Evolutionary conservation across 148 eudicot genomes (phyloP).

Genomic region (Rheum nobile): DNA sequence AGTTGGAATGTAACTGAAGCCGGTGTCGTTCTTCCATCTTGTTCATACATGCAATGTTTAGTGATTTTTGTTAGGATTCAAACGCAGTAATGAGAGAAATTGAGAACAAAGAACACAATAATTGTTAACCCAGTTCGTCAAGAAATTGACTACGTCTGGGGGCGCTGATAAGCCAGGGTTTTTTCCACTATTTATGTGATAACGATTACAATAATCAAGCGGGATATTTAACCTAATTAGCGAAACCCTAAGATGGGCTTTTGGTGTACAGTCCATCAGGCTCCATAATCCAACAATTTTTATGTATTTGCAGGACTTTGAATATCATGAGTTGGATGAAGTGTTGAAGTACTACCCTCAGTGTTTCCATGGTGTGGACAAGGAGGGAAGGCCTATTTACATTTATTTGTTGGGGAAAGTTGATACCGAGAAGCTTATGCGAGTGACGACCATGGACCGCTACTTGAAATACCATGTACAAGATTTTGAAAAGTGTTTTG

Average conservation of each 20-base stretch:
- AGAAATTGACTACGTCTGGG: no score
- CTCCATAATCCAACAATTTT: no score
- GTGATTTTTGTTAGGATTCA: no score
- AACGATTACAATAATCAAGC: no score
- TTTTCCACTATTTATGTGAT: no score
- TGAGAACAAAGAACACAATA: no score
- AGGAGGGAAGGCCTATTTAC: conserved; percentile 83
- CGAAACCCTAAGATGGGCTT: no score
- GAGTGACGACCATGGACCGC: conserved; percentile 73
- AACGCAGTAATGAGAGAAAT: no score
- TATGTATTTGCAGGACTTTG: conserved; percentile 48
- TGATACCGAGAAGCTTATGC: conserved; percentile 62
- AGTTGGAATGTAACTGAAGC: neutral
- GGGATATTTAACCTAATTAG: no score
- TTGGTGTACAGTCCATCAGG: no score
- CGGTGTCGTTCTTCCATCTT: neutral
- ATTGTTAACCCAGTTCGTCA: no score
- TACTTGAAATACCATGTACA: conserved; percentile 67
- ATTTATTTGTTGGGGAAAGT: conserved; percentile 73
- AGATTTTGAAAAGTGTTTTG: conserved; percentile 67
- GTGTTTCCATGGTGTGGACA: conserved; percentile 86
- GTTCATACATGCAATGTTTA: neutral
- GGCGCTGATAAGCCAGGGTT: no score
- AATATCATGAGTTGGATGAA: conserved; percentile 60
- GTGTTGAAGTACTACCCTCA: conserved; percentile 64